phyloP scores from a whole-genome alignment of 2,329 filamentous ascomycete species.

The Pestalotiopsis sp. region DNA sequence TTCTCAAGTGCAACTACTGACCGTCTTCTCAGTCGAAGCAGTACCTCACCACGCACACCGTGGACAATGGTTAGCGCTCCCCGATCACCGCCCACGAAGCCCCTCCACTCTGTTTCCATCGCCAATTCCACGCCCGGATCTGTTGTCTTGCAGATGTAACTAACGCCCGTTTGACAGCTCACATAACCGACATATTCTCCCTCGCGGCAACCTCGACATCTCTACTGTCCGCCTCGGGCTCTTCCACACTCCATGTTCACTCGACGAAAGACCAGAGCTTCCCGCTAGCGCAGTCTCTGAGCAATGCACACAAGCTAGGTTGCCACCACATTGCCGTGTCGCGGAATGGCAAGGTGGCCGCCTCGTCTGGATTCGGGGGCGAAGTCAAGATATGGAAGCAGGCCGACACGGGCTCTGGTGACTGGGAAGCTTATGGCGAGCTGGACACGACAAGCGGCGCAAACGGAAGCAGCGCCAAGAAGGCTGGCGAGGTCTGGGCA shows the following conservation, averaged over 20 bases:
- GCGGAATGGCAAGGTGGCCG: conserved; percentile 71
- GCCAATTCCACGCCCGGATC: conserved; percentile 9
- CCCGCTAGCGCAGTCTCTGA: conserved; percentile 77
- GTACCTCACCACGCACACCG: conserved; percentile 90
- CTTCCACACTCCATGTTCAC: conserved; percentile 80
- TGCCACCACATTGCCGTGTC: conserved; percentile 84
- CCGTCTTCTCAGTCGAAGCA: conserved; percentile 80
- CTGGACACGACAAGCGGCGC: conserved; percentile 37
- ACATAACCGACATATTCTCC: conserved; percentile 83
- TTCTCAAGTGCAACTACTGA: background rate
- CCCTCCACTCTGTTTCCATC: conserved; percentile 6
- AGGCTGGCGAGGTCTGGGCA: conserved; percentile 79
- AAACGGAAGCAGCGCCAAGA: conserved; percentile 27
- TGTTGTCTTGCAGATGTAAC: background rate
- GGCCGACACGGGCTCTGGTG: conserved; percentile 59
- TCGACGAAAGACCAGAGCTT: conserved; percentile 73
- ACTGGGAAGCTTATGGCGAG: conserved; percentile 54
- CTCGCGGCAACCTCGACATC: conserved; percentile 74
- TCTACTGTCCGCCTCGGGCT: conserved; percentile 83
- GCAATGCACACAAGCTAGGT: conserved; percentile 81
- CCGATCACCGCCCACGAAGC: conserved; percentile 27
- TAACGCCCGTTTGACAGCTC: conserved; percentile 54
- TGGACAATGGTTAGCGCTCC: conserved; percentile 72
- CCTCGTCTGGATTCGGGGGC: conserved; percentile 86
- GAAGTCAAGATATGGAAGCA: conserved; percentile 83